A percentile compares a stretch with the other conserved stretches of the same genome.
Evolutionary conservation across 1,284 basidiomycete genomes (phyloP).

Genomic region (Rhodofomes roseus): DNA sequence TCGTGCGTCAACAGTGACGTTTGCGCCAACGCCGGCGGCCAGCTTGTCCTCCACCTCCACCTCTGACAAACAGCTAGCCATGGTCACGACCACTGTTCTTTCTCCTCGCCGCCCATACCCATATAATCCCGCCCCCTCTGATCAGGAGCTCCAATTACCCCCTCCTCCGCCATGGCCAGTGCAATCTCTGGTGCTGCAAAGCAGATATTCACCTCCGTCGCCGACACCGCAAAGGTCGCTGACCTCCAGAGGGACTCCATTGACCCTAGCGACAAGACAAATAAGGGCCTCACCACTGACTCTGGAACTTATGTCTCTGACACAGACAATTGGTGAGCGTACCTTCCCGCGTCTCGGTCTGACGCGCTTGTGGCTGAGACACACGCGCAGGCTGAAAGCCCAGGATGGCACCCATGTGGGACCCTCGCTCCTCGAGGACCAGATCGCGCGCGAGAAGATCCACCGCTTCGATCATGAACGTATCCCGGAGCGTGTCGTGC

Average conservation of each 20-base stretch:
- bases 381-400: constrained; percentile 46
- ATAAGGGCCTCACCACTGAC: constrained; percentile 54
- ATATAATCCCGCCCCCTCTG: not conserved
- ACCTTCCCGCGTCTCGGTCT: not conserved
- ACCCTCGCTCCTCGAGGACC: constrained; percentile 62
- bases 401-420: constrained; percentile 41
- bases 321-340: constrained; percentile 60
- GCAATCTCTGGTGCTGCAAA: constrained; percentile 22
- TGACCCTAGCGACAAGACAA: constrained; percentile 27
- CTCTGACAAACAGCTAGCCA: not conserved
- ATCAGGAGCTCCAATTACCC: not conserved
- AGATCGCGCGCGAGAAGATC: constrained; percentile 65
- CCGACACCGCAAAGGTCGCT: constrained; percentile 35
- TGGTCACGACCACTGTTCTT: not conserved
- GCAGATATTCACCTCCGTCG: constrained; percentile 24
- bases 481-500: constrained; percentile 63
- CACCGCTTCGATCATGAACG: constrained; percentile 81
- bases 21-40: not conserved
- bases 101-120: not conserved
- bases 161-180: constrained; percentile 16
- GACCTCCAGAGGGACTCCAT: constrained; percentile 46
- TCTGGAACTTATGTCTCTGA: constrained; percentile 55
- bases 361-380: not conserved
- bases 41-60: not conserved
- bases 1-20: constrained; percentile 10